A percentile compares a stretch with the other conserved stretches of the same genome.
These are phyloP conservation scores for Lecanosticta acicola DNA, from an alignment of 2,329 filamentous ascomycete species.

Conservation along the genomic window DNA sequence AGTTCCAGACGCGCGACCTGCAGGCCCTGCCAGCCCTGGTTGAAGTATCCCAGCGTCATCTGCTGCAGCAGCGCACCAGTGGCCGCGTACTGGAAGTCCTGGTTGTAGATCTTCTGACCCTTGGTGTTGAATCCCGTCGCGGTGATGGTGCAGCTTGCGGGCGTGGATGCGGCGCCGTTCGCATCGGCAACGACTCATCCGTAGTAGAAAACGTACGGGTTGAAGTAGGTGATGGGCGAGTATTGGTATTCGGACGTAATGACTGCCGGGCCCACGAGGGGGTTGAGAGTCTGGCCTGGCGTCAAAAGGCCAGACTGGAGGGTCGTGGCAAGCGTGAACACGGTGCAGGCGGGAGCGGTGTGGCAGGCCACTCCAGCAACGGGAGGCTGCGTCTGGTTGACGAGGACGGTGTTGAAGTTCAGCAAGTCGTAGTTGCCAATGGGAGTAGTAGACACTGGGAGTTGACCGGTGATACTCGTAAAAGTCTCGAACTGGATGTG, in stretches of 20 bases:
- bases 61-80: not conserved
- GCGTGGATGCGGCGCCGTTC: not conserved
- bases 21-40: not conserved
- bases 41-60: not conserved
- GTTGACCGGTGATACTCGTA: not conserved
- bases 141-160: not conserved
- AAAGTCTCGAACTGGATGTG: not conserved
- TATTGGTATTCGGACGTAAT: not conserved
- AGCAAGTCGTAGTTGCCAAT: not conserved
- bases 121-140: not conserved
- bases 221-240: not conserved
- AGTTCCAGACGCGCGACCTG: not conserved
- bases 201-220: not conserved
- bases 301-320: not conserved
- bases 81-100: not conserved
- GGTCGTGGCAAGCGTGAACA: not conserved
- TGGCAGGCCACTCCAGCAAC: not conserved
- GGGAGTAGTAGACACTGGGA: not conserved
- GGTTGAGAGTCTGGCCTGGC: not conserved
- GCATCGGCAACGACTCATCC: not conserved
- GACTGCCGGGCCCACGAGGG: not conserved
- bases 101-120: not conserved
- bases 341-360: not conserved
- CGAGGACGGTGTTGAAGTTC: not conserved
- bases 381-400: not conserved